A percentile compares a stretch with the other conserved stretches of the same genome.
Conservation (phyloP, 306 rosid species). For the Malus orientalis region DNA sequence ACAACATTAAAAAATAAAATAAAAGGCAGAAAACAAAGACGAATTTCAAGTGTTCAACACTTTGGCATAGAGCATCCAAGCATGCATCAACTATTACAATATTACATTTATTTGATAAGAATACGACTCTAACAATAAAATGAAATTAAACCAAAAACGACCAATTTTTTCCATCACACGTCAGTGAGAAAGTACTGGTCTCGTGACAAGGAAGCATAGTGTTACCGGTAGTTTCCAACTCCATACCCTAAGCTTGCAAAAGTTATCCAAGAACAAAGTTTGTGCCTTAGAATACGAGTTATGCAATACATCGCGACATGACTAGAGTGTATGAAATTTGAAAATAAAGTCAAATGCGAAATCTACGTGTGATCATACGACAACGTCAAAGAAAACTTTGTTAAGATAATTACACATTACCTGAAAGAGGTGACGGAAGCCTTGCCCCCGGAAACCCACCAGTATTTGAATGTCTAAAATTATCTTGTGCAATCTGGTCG, state of each 20-base stretch:
- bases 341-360: background rate
- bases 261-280: background rate
- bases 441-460: conserved; percentile 21
- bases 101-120: background rate
- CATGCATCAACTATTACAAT: background rate
- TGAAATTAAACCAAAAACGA: background rate
- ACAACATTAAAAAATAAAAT: background rate
- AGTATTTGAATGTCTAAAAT: conserved; percentile 30
- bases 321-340: background rate
- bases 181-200: background rate
- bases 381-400: background rate
- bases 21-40: background rate
- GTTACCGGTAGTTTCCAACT: background rate
- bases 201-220: background rate
- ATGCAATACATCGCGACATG: background rate
- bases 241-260: background rate
- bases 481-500: conserved; percentile 22
- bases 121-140: background rate
- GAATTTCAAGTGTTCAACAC: background rate
- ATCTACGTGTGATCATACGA: background rate
- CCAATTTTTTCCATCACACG: background rate
- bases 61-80: background rate
- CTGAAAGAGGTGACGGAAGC: conserved; percentile 36
- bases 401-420: conserved; percentile 23
- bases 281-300: background rate